Conservation (phyloP, 2,329 filamentous ascomycete genomes). For the Chaetomiaceae sp. region DNA sequence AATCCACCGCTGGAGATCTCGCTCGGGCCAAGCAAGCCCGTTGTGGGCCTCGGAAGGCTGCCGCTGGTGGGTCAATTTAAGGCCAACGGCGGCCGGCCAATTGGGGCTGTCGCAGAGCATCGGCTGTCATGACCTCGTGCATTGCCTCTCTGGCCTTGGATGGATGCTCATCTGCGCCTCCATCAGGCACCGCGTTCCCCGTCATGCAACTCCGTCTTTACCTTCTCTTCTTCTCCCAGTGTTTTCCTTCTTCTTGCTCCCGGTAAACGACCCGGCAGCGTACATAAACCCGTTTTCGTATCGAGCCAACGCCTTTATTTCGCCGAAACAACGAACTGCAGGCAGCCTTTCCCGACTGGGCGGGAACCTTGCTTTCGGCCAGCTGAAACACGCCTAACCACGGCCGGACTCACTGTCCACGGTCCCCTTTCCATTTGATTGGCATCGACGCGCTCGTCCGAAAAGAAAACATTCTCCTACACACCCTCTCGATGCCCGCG, state of each 20-base stretch:
- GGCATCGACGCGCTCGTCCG: background rate
- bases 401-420: background rate
- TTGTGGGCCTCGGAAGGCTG: background rate
- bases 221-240: background rate
- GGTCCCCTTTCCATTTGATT: background rate
- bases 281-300: background rate
- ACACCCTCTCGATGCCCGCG: background rate
- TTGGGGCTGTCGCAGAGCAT: constrained; percentile 5
- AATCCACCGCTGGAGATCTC: constrained; percentile 12
- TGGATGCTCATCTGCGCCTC: constrained; percentile 13
- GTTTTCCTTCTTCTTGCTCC: background rate
- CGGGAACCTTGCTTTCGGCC: background rate
- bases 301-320: background rate
- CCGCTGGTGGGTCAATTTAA: constrained; percentile 2
- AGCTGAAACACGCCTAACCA: constrained; percentile 9
- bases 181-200: constrained; percentile 3
- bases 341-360: background rate
- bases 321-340: background rate
- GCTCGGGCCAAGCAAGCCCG: constrained; percentile 5
- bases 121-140: constrained; percentile 17
- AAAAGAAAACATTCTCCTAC: constrained; percentile 9
- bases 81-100: constrained; percentile 13
- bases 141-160: constrained; percentile 10
- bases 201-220: background rate
- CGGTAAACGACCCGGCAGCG: background rate